Percentiles rank a stretch among this genome's conserved stretches.
These are phyloP conservation scores for Candida broadrunensis DNA, from an alignment of 805 yeast species.

Conservation along the genomic window DNA sequence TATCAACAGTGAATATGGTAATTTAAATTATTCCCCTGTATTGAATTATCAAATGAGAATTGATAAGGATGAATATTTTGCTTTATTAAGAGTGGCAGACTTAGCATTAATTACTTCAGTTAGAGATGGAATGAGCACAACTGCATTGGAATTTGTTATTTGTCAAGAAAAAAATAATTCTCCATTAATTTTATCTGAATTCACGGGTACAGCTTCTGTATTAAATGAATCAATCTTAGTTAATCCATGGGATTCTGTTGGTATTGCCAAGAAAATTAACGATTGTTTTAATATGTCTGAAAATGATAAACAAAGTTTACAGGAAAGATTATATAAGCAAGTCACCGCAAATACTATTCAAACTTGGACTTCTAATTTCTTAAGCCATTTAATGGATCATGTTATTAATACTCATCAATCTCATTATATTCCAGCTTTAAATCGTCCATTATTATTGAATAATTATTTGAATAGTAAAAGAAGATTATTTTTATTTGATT, in stretches of 20 bases:
- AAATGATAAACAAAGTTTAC: constrained; percentile 44
- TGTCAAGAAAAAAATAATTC: constrained; percentile 73
- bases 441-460: constrained; percentile 60
- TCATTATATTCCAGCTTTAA: constrained; percentile 68
- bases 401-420: constrained; percentile 37
- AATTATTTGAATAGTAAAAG: constrained; percentile 60
- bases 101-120: constrained; percentile 84
- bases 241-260: constrained; percentile 96
- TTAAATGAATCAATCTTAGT: constrained; percentile 73
- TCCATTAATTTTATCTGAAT: constrained; percentile 87
- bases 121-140: constrained; percentile 96
- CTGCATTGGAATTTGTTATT: constrained; percentile 87
- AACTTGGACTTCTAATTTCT: constrained; percentile 69
- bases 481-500: constrained; percentile 86
- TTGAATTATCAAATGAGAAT: constrained; percentile 90
- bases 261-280: constrained; percentile 82
- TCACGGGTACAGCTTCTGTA: constrained; percentile 82
- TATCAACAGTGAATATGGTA: constrained; percentile 84
- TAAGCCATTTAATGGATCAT: constrained; percentile 47
- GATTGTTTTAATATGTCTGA: constrained; percentile 57
- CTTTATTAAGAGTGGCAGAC: constrained; percentile 85
- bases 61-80: constrained; percentile 84
- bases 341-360: constrained; percentile 75
- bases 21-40: constrained; percentile 79
- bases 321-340: constrained; percentile 54